Percentiles rank a stretch among this genome's conserved stretches.
phyloP scores from a whole-genome alignment of 2,329 filamentous ascomycete genomes.

The Clarireedia hainanense region DNA sequence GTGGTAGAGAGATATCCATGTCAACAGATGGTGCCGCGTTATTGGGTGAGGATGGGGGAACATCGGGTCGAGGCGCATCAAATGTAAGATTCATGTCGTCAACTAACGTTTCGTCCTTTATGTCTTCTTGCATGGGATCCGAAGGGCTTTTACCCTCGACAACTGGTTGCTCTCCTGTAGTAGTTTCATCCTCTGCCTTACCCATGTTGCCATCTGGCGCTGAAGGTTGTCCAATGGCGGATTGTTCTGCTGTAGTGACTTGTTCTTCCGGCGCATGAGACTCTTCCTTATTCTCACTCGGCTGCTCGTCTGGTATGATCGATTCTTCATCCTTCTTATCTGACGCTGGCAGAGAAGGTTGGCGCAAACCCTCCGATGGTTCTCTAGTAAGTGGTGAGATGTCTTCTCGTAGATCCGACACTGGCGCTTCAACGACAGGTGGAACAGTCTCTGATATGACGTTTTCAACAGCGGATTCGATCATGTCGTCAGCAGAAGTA shows the following conservation, averaged over 20 bases:
- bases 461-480: slow-evolving; percentile 20
- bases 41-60: slow-evolving; percentile 6
- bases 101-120: background rate
- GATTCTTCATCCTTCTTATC: background rate
- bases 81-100: slow-evolving; percentile 7
- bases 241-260: background rate
- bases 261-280: background rate
- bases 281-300: background rate
- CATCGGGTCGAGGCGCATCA: slow-evolving; percentile 1
- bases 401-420: slow-evolving; percentile 27
- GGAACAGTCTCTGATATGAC: slow-evolving; percentile 22
- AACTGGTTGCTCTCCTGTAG: no score
- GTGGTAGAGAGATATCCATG: background rate
- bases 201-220: background rate
- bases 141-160: no score
- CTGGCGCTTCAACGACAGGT: slow-evolving; percentile 25
- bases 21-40: slow-evolving; percentile 2
- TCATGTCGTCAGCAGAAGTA: slow-evolving; percentile 15
- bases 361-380: background rate
- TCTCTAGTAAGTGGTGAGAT: slow-evolving; percentile 9
- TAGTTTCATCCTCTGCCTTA: no score
- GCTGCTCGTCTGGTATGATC: background rate
- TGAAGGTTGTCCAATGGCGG: background rate
- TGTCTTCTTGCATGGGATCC: background rate
- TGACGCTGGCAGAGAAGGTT: background rate